These are phyloP conservation scores for Silene latifolia DNA, from an alignment of 148 eudicot species.

Conservation along the genomic window DNA sequence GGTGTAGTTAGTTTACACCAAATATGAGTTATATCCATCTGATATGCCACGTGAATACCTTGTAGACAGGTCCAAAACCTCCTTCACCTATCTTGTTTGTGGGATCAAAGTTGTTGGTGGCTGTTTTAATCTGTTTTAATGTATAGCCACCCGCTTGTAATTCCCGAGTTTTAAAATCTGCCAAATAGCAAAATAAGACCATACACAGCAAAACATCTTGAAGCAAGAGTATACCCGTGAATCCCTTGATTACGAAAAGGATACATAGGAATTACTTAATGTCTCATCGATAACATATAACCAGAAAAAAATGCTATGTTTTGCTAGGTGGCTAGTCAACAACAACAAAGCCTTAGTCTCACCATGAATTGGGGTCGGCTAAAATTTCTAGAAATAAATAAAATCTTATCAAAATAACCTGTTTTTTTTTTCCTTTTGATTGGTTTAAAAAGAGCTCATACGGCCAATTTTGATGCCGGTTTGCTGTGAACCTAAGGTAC, in stretches of 20 bases:
- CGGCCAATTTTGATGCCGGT: background rate
- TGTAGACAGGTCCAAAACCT: conserved; percentile 72
- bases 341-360: too few relatives aligned
- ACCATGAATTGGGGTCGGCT: too few relatives aligned
- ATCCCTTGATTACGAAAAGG: background rate
- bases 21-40: background rate
- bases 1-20: background rate
- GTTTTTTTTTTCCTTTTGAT: background rate
- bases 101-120: conserved; percentile 51
- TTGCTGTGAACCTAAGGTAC: background rate
- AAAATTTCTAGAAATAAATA: background rate
- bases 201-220: background rate
- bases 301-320: background rate
- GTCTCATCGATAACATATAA: too few relatives aligned
- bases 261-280: background rate
- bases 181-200: background rate
- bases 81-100: conserved; percentile 68
- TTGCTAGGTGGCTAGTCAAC: background rate
- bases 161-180: conserved; percentile 48
- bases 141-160: conserved; percentile 52
- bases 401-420: background rate
- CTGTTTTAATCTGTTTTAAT: conserved; percentile 56
- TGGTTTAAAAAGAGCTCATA: background rate
- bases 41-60: conserved; percentile 33
- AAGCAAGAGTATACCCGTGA: too few relatives aligned